These are phyloP conservation scores for Knufia fluminis DNA, from an alignment of 2,329 filamentous ascomycete genomes.

Conservation along the genomic window DNA sequence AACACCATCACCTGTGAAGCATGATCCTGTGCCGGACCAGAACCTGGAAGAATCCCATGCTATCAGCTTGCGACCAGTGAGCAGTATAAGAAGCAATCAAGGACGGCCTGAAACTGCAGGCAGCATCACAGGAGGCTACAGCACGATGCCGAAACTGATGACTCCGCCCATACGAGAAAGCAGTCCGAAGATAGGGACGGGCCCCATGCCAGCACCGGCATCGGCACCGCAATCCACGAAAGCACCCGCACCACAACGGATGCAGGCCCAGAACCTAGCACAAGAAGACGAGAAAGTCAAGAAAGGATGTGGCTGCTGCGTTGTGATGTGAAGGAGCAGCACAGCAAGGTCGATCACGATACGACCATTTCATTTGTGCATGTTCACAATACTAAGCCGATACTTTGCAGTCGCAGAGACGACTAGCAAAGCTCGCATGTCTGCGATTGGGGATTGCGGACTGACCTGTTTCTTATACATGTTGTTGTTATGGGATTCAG, in stretches of 20 bases:
- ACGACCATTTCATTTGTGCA: slow-evolving; percentile 14
- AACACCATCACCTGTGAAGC: slow-evolving; percentile 13
- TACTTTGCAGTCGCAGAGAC: background rate
- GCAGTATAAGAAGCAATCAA: slow-evolving; percentile 22
- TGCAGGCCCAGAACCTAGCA: slow-evolving; percentile 32
- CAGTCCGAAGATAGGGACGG: slow-evolving; percentile 15
- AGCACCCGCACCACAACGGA: slow-evolving; percentile 33
- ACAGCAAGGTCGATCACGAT: background rate
- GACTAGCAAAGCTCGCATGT: background rate
- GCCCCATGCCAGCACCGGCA: slow-evolving; percentile 27
- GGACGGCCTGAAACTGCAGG: slow-evolving; percentile 32
- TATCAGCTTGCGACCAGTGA: slow-evolving; percentile 25
- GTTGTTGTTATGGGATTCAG: background rate
- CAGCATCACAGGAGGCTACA: slow-evolving; percentile 37
- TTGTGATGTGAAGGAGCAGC: slow-evolving; percentile 56
- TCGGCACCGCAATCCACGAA: slow-evolving; percentile 27
- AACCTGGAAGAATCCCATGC: slow-evolving; percentile 22
- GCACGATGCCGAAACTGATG: slow-evolving; percentile 40
- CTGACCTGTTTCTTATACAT: background rate
- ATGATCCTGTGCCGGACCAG: slow-evolving; percentile 10
- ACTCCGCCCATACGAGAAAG: slow-evolving; percentile 26
- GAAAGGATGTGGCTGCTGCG: slow-evolving; percentile 59
- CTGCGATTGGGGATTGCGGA: background rate
- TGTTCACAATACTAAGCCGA: background rate
- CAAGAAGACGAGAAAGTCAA: slow-evolving; percentile 46